These are phyloP conservation scores for Linum trigynum DNA, from an alignment of 345 rosid genomes.

Conservation along the genomic window DNA sequence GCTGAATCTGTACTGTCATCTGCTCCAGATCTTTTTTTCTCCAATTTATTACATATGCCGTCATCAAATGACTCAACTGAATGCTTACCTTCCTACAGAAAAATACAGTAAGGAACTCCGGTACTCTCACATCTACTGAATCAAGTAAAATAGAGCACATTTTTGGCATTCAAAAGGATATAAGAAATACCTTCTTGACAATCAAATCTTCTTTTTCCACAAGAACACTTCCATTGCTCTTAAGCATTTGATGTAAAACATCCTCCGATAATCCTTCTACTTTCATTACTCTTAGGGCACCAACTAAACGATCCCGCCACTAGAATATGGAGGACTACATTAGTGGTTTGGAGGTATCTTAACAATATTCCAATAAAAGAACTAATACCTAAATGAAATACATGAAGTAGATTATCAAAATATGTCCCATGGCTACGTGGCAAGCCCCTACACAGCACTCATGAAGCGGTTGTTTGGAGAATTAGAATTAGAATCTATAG, in stretches of 20 bases:
- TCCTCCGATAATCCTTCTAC: slow-evolving; percentile 42
- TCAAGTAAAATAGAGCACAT: neutral
- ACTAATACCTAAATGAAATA: too few species aligned
- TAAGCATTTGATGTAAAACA: slow-evolving; percentile 33
- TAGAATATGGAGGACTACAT: slow-evolving; percentile 14
- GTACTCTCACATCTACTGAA: neutral
- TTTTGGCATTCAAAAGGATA: slow-evolving; percentile 10
- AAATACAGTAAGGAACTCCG: slow-evolving; percentile 19
- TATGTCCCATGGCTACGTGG: too few species aligned
- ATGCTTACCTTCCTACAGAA: slow-evolving; percentile 46
- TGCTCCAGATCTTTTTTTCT: slow-evolving; percentile 62
- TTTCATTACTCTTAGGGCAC: slow-evolving; percentile 66
- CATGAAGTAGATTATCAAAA: neutral
- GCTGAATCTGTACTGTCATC: slow-evolving; percentile 39
- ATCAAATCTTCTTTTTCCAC: slow-evolving; percentile 39
- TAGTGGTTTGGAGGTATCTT: too few species aligned
- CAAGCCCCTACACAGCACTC: too few species aligned
- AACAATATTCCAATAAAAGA: too few species aligned
- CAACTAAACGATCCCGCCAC: slow-evolving; percentile 85
- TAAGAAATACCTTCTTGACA: slow-evolving; percentile 33
- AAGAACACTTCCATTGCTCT: slow-evolving; percentile 39
- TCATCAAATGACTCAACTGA: slow-evolving; percentile 28
- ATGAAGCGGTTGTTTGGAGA: too few species aligned
- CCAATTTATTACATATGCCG: slow-evolving; percentile 23
- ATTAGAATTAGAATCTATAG: too few species aligned